These are phyloP conservation scores for Xanthoconium separans DNA, from an alignment of 1,284 basidiomycete genomes.

Conservation along the genomic window DNA sequence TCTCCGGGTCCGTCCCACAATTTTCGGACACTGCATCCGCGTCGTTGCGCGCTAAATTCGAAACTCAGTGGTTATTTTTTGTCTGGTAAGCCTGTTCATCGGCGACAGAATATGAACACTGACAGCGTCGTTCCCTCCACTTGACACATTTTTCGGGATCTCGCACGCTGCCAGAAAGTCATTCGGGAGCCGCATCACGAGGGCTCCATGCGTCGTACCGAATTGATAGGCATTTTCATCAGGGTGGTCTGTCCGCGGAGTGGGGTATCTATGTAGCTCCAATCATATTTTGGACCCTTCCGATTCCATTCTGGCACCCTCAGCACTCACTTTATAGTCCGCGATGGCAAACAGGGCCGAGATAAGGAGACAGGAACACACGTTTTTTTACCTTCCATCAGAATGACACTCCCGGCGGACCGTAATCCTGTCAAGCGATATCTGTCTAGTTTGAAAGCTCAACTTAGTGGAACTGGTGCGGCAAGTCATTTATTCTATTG, in stretches of 20 bases:
- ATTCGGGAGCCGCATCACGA: background rate
- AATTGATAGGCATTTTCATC: conserved; percentile 1
- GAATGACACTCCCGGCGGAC: background rate
- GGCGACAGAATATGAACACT: background rate
- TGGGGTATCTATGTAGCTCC: background rate
- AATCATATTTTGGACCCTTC: background rate
- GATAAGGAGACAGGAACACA: background rate
- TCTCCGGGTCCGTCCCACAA: background rate
- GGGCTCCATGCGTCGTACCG: background rate
- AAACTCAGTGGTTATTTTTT: background rate
- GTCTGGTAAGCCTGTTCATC: background rate
- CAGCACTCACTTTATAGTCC: conserved; percentile 3
- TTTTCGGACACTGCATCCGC: background rate
- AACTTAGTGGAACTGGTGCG: background rate
- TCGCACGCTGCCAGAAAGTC: background rate
- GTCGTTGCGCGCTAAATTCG: background rate
- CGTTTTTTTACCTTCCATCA: background rate
- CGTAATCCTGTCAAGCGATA: conserved; percentile 1
- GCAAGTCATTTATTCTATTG: background rate
- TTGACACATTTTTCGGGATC: conserved; percentile 9
- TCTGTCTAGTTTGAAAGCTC: background rate
- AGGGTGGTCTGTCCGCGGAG: conserved; percentile 9
- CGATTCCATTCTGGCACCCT: background rate
- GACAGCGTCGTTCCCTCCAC: background rate
- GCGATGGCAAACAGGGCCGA: conserved; percentile 7